phyloP scores from a whole-genome alignment of 2,329 filamentous ascomycete species.

The Colletotrichum siamense region DNA sequence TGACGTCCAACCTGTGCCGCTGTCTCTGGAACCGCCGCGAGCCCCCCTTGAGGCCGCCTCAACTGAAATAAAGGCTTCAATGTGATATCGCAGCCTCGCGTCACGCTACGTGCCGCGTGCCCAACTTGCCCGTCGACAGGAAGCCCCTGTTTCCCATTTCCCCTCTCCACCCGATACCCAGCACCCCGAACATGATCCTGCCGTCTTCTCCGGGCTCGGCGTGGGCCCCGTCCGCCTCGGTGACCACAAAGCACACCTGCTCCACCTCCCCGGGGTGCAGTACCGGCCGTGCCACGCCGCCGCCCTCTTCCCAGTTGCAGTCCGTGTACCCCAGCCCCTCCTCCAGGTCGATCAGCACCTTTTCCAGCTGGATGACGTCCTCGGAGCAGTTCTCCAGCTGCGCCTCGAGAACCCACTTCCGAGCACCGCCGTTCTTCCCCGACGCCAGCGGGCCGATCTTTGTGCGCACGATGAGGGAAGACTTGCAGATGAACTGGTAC shows the following conservation, averaged over 20 bases:
- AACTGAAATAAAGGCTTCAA: neutral
- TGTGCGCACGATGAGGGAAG: slow-evolving; percentile 86
- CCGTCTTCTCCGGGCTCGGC: slow-evolving; percentile 64
- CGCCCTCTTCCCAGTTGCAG: slow-evolving; percentile 60
- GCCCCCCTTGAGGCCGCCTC: neutral
- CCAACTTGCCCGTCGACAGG: slow-evolving; percentile 84
- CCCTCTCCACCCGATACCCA: slow-evolving; percentile 87
- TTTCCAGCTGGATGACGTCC: slow-evolving; percentile 78
- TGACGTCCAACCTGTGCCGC: neutral
- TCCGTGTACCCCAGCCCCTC: slow-evolving; percentile 55
- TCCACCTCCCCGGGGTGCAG: slow-evolving; percentile 68
- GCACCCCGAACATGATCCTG: slow-evolving; percentile 74
- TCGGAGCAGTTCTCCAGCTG: slow-evolving; percentile 96
- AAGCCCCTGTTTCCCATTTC: slow-evolving; percentile 90
- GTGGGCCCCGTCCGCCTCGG: slow-evolving; percentile 39
- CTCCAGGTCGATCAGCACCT: slow-evolving; percentile 60
- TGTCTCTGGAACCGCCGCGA: neutral
- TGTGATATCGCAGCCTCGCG: neutral
- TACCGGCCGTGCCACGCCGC: slow-evolving; percentile 52
- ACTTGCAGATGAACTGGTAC: slow-evolving; percentile 95
- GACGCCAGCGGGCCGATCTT: slow-evolving; percentile 74
- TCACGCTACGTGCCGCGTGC: slow-evolving; percentile 46
- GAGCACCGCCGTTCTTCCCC: slow-evolving; percentile 32
- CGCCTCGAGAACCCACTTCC: slow-evolving; percentile 81
- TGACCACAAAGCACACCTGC: slow-evolving; percentile 69